Evolutionary conservation across 768 basidiomycete genomes (phyloP).

Genomic region (Podaxis sp.): DNA sequence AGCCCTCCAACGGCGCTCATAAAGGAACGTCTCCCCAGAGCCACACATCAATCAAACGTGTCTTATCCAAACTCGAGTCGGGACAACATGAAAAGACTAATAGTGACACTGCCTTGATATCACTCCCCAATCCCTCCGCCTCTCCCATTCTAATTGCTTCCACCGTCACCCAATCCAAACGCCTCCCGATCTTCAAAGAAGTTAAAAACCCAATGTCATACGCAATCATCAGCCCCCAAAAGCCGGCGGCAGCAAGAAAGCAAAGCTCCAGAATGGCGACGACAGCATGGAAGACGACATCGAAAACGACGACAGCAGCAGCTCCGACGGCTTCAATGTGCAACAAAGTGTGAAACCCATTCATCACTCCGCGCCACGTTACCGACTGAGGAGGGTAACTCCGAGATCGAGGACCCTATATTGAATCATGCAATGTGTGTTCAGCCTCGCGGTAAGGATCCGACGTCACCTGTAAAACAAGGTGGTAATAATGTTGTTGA

Average conservation of each 20-base stretch:
- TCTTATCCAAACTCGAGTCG: conserved; percentile 34
- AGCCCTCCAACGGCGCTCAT: conserved; percentile 12
- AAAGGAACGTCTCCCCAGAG: not conserved
- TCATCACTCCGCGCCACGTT: conserved; percentile 6
- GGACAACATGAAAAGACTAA: conserved; percentile 23
- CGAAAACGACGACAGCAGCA: conserved; percentile 25
- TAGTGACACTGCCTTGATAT: conserved; percentile 21
- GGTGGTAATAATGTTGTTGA: not conserved
- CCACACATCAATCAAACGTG: conserved; percentile 41
- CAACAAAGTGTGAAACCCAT: conserved; percentile 11
- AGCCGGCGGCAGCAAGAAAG: conserved; percentile 49
- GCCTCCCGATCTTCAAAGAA: conserved; percentile 23
- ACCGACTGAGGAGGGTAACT: conserved; percentile 24
- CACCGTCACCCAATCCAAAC: conserved; percentile 35
- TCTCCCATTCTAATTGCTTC: conserved; percentile 65
- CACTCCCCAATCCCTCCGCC: conserved; percentile 29
- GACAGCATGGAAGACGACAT: conserved; percentile 22
- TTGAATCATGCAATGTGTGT: conserved; percentile 23
- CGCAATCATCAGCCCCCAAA: conserved; percentile 24
- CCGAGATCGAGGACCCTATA: conserved; percentile 33
- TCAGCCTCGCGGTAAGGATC: conserved; percentile 13
- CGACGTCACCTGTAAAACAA: conserved; percentile 4
- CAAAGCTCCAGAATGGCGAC: conserved; percentile 29
- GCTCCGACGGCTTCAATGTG: not conserved
- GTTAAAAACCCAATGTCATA: conserved; percentile 33